Evolutionary conservation across 2,329 filamentous ascomycete genomes (phyloP).

Genomic region (Bipolaris cookei): DNA sequence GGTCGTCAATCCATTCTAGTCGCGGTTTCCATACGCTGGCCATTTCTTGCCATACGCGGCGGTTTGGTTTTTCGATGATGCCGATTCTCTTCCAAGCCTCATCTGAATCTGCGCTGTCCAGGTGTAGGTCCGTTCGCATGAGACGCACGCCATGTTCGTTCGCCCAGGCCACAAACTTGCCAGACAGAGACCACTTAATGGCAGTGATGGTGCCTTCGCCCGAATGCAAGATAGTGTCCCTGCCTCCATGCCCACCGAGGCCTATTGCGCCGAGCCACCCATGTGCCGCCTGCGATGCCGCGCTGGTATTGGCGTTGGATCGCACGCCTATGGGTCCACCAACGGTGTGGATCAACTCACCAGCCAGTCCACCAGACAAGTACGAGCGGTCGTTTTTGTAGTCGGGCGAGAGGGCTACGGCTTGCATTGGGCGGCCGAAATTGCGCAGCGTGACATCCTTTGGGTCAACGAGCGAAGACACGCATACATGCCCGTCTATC

Average conservation of each 20-base stretch:
- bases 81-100: conserved; percentile 94
- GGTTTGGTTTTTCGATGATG: conserved; percentile 87
- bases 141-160: conserved; percentile 98
- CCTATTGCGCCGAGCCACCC: conserved; percentile 93
- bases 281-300: conserved; percentile 81
- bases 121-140: conserved; percentile 85
- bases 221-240: conserved; percentile 85
- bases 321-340: conserved; percentile 81
- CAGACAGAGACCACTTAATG: conserved; percentile 93
- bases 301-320: conserved; percentile 83
- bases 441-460: conserved; percentile 92
- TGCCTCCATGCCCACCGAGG: conserved; percentile 76
- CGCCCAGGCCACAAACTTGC: conserved; percentile 91
- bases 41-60: conserved; percentile 93
- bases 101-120: conserved; percentile 77
- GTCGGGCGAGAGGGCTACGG: conserved; percentile 92
- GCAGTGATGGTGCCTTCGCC: conserved; percentile 90
- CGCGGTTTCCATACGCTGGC: conserved; percentile 92
- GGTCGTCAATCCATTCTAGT: conserved; percentile 90
- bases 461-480: conserved; percentile 82
- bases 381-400: conserved; percentile 90
- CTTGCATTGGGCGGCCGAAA: conserved; percentile 90
- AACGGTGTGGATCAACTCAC: conserved; percentile 83
- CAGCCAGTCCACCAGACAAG: conserved; percentile 86
- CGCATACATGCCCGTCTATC: conserved; percentile 93